Conservation (phyloP, 495 filamentous ascomycete genomes). For the Lindgomyces ingoldianus region DNA sequence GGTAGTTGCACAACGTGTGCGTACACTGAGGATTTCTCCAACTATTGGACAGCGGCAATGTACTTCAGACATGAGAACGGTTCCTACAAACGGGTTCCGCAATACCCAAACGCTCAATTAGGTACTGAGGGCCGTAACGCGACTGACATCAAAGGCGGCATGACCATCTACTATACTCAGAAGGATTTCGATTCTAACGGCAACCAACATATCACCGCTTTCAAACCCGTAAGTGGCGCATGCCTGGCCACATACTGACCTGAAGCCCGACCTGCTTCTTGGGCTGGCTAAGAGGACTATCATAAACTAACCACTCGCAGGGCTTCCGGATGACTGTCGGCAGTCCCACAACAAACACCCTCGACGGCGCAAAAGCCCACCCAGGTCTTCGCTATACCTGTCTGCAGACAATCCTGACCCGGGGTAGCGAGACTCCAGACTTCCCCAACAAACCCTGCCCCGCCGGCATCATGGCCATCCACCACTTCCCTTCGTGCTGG, state of each 20-base stretch:
- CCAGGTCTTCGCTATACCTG: conserved; percentile 54
- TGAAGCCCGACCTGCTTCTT: neutral
- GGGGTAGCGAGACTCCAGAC: conserved; percentile 49
- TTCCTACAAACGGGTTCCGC: conserved; percentile 50
- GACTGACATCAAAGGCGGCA: conserved; percentile 52
- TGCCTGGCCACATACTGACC: neutral
- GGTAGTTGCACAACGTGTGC: conserved; percentile 49
- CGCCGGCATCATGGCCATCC: conserved; percentile 54
- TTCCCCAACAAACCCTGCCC: conserved; percentile 52
- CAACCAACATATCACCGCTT: conserved; percentile 50
- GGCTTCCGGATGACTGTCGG: conserved; percentile 60
- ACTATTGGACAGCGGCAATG: conserved; percentile 50
- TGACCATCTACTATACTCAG: conserved; percentile 53
- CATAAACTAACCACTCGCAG: conserved; percentile 37
- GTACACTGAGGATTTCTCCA: conserved; percentile 46
- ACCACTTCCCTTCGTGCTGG: conserved; percentile 51
- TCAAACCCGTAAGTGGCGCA: conserved; percentile 48
- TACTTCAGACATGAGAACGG: conserved; percentile 56
- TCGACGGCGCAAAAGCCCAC: conserved; percentile 29
- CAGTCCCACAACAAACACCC: conserved; percentile 44
- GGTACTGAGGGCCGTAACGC: conserved; percentile 30
- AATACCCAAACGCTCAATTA: conserved; percentile 49
- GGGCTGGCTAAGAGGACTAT: neutral
- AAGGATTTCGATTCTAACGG: conserved; percentile 49
- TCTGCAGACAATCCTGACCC: conserved; percentile 46